These are phyloP conservation scores for Populus trichocarpa DNA, from an alignment of 441 rosid species.

Conservation along the genomic window DNA sequence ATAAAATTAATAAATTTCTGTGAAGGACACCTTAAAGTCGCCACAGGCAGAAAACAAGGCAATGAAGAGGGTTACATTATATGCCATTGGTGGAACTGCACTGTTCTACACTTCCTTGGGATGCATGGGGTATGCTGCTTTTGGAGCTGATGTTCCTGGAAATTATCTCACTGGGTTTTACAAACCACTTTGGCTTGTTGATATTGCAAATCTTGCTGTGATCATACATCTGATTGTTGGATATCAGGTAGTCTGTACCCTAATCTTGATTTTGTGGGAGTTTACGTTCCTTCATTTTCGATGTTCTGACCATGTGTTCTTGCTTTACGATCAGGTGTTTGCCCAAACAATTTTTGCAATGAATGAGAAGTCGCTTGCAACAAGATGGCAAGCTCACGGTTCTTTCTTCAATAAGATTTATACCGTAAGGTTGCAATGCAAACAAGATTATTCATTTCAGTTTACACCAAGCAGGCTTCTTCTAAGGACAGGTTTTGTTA, in stretches of 20 bases:
- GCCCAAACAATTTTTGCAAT: conserved; percentile 24
- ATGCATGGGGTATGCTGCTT: conserved; percentile 25
- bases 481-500: conserved; percentile 14
- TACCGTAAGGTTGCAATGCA: background rate
- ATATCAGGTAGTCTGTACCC: conserved; percentile 21
- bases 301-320: background rate
- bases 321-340: conserved; percentile 12
- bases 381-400: conserved; percentile 10
- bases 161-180: conserved; percentile 27
- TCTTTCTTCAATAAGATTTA: conserved; percentile 7
- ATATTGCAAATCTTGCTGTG: conserved; percentile 23
- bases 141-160: conserved; percentile 22
- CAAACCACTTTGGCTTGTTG: conserved; percentile 23
- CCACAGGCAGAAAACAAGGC: conserved; percentile 19
- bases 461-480: conserved; percentile 2
- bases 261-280: background rate
- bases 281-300: background rate
- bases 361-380: conserved; percentile 12
- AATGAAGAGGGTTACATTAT: conserved; percentile 21
- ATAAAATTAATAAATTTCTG: background rate
- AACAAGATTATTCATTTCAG: background rate
- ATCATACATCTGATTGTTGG: conserved; percentile 26
- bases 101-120: conserved; percentile 21
- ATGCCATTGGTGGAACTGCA: conserved; percentile 16
- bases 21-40: conserved; percentile 27